Conservation (phyloP, 768 basidiomycete species). For the Naganishia friedmannii region DNA sequence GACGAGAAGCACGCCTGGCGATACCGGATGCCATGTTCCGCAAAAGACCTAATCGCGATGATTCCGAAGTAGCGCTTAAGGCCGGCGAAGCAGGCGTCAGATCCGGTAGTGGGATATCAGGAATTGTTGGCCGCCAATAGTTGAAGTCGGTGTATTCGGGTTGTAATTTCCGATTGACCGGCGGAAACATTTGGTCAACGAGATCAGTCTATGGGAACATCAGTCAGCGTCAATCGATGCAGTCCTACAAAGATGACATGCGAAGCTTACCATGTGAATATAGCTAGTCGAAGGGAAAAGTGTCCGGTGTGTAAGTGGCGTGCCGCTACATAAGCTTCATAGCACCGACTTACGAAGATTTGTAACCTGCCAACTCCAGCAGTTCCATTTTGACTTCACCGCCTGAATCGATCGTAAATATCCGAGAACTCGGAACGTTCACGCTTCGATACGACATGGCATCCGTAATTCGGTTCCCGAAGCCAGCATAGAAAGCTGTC, state of each 20-base stretch:
- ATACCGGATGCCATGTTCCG: slow-evolving; percentile 38
- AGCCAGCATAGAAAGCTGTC: slow-evolving; percentile 90
- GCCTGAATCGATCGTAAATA: slow-evolving; percentile 89
- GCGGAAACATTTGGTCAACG: slow-evolving; percentile 99
- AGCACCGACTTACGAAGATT: slow-evolving; percentile 69
- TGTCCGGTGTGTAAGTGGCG: background rate
- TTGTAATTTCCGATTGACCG: slow-evolving; percentile 79
- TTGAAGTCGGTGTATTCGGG: slow-evolving; percentile 96
- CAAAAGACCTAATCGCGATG: slow-evolving; percentile 55
- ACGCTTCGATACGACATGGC: slow-evolving; percentile 96
- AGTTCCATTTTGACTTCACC: slow-evolving; percentile 97
- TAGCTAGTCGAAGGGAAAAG: slow-evolving; percentile 54
- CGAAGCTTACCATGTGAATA: slow-evolving; percentile 70
- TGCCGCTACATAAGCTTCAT: background rate
- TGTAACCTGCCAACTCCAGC: slow-evolving; percentile 92
- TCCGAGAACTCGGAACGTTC: slow-evolving; percentile 85
- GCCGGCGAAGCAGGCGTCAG: slow-evolving; percentile 79
- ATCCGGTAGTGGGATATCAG: slow-evolving; percentile 62
- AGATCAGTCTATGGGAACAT: slow-evolving; percentile 66
- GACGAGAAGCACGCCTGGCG: slow-evolving; percentile 45
- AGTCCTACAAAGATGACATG: background rate
- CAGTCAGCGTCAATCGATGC: background rate
- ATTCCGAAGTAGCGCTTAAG: slow-evolving; percentile 87
- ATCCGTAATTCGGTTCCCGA: slow-evolving; percentile 97
- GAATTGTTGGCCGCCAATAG: slow-evolving; percentile 82